Evolutionary conservation across 2,329 filamentous ascomycete species (phyloP).

Genomic region (Colletotrichum chlorophyti): DNA sequence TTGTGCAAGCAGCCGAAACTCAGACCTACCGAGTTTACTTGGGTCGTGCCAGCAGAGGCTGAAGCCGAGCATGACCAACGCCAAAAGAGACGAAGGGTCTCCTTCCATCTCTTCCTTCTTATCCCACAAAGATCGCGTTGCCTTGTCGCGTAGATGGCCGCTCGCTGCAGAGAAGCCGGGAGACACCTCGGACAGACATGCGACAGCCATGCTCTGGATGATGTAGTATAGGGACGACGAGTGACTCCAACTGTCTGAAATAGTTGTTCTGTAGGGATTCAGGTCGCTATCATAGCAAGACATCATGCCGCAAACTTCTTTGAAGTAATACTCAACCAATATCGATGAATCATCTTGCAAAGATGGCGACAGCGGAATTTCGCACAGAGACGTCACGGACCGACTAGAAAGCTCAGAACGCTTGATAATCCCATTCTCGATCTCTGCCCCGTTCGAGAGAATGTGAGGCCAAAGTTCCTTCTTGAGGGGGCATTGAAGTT

Average conservation of each 20-base stretch:
- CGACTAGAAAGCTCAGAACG: background rate
- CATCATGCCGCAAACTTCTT: conserved; percentile 65
- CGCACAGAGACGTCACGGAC: background rate
- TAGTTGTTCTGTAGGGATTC: conserved; percentile 66
- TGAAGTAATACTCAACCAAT: conserved; percentile 69
- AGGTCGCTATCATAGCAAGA: conserved; percentile 69
- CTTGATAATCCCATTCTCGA: background rate
- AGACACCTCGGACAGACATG: conserved; percentile 38
- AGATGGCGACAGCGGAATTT: background rate
- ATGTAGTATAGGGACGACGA: conserved; percentile 31
- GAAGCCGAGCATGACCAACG: conserved; percentile 63
- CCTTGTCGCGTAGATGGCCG: conserved; percentile 54
- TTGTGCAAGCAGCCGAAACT: conserved; percentile 5
- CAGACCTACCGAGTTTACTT: conserved; percentile 53
- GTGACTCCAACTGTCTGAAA: conserved; percentile 51
- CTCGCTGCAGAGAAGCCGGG: conserved; percentile 50
- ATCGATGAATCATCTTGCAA: conserved; percentile 48
- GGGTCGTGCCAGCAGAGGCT: conserved; percentile 67
- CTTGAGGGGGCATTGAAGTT: too few species aligned
- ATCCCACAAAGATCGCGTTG: conserved; percentile 58
- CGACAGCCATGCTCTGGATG: conserved; percentile 34
- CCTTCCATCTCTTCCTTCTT: conserved; percentile 53
- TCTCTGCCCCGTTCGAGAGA: background rate
- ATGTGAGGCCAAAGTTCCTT: too few species aligned
- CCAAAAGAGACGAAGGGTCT: conserved; percentile 62